A percentile compares a stretch with the other conserved stretches of the same genome.
Conservation (phyloP, 805 yeast genomes). For the Candida cerambycidarum region DNA sequence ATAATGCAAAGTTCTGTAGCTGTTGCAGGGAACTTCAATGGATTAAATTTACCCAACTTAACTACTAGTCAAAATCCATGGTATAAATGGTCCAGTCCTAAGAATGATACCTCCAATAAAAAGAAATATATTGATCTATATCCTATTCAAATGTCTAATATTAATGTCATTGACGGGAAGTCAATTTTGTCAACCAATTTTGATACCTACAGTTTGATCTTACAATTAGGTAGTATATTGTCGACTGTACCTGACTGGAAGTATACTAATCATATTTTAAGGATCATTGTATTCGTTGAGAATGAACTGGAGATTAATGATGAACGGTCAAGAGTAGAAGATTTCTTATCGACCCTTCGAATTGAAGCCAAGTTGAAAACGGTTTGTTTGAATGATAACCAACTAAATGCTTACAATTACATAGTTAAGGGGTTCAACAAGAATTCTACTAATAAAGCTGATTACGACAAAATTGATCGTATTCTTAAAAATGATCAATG, state of each 20-base stretch:
- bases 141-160: constrained; percentile 96
- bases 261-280: constrained; percentile 57
- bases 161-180: constrained; percentile 64
- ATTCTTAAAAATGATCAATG: constrained; percentile 67
- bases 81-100: constrained; percentile 8
- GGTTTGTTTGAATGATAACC: constrained; percentile 60
- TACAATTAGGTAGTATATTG: constrained; percentile 91
- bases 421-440: constrained; percentile 66
- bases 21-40: constrained; percentile 83
- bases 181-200: constrained; percentile 82
- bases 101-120: constrained; percentile 14
- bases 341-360: constrained; percentile 71
- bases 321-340: constrained; percentile 61
- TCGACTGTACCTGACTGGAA: constrained; percentile 95
- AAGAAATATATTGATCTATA: constrained; percentile 75
- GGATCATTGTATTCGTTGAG: constrained; percentile 93
- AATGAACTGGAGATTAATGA: constrained; percentile 63
- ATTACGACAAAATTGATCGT: constrained; percentile 47
- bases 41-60: constrained; percentile 59
- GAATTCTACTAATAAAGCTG: constrained; percentile 24
- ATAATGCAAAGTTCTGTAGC: constrained; percentile 90
- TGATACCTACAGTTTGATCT: constrained; percentile 90
- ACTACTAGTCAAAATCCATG: neutral
- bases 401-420: constrained; percentile 64
- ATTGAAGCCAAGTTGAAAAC: constrained; percentile 82